Evolutionary conservation across 2,329 filamentous ascomycete species (phyloP).

Genomic region (Escovopsis weberi): DNA sequence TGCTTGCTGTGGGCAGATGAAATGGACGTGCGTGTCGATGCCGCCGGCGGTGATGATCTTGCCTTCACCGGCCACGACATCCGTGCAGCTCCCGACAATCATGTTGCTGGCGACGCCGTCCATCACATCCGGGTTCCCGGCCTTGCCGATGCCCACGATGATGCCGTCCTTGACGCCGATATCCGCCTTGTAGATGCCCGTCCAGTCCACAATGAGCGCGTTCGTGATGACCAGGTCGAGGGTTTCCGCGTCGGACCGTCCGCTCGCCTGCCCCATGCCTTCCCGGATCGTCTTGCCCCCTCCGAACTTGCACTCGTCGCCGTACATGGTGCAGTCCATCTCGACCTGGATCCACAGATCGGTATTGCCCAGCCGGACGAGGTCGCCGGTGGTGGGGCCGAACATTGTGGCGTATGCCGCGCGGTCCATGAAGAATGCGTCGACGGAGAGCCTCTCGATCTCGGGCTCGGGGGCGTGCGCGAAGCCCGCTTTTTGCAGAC

Average conservation of each 20-base stretch:
- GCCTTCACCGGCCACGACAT: constrained; percentile 81
- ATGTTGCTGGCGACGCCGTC: constrained; percentile 65
- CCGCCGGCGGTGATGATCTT: constrained; percentile 86
- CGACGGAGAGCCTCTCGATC: constrained; percentile 36
- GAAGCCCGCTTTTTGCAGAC: constrained; percentile 60
- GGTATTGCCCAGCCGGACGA: constrained; percentile 68
- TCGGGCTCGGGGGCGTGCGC: constrained; percentile 57
- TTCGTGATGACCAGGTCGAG: constrained; percentile 83
- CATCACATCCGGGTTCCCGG: constrained; percentile 96
- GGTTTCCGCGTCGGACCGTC: constrained; percentile 53
- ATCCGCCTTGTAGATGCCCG: constrained; percentile 90
- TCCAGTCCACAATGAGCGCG: constrained; percentile 80
- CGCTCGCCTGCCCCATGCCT: constrained; percentile 88
- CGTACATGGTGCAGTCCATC: constrained; percentile 69
- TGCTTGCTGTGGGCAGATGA: constrained; percentile 88
- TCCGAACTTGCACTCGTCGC: constrained; percentile 90
- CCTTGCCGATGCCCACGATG: constrained; percentile 84
- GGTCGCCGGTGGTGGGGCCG: constrained; percentile 78
- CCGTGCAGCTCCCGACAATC: constrained; percentile 76
- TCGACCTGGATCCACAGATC: constrained; percentile 87
- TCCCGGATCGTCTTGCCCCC: constrained; percentile 88
- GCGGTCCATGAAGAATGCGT: constrained; percentile 57
- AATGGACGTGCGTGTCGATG: constrained; percentile 82
- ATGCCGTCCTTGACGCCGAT: constrained; percentile 81
- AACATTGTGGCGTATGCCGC: constrained; percentile 78